These are phyloP conservation scores for Camellia granthamiana DNA, from an alignment of 148 eudicot genomes.

Conservation along the genomic window DNA sequence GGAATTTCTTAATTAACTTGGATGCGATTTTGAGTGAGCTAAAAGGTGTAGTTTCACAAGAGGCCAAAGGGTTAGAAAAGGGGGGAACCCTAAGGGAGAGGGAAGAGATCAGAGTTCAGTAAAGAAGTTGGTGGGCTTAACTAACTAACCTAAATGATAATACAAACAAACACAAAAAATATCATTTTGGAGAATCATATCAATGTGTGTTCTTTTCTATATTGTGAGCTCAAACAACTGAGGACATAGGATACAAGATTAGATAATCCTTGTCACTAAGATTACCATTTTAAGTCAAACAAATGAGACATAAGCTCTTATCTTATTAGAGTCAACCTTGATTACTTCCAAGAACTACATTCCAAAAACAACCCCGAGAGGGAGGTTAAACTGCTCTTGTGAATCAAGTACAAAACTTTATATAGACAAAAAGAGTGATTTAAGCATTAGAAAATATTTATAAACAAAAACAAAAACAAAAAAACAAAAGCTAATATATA, in stretches of 20 bases:
- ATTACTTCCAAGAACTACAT: slow-evolving; percentile 15
- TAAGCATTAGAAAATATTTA: neutral
- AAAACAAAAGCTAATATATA: no score
- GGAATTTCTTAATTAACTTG: neutral
- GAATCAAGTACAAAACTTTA: neutral
- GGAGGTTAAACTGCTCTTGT: slow-evolving; percentile 12
- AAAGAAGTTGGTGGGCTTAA: neutral
- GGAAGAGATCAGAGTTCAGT: slow-evolving; percentile 5
- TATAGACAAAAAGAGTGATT: neutral
- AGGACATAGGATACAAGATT: no score
- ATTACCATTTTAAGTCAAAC: neutral
- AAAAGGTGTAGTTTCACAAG: slow-evolving; percentile 3
- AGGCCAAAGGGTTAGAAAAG: neutral
- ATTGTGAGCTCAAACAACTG: no score
- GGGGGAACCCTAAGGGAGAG: neutral
- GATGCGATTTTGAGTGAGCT: neutral
- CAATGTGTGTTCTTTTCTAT: no score
- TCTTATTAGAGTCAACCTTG: neutral
- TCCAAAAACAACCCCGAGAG: slow-evolving; percentile 12
- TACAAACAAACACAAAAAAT: no score
- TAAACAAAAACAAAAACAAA: no score
- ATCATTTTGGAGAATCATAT: no score
- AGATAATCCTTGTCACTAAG: no score
- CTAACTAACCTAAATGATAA: neutral
- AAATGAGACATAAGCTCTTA: neutral